phyloP scores from a whole-genome alignment of 75 land plant species.

The Cryptomeria japonica region DNA sequence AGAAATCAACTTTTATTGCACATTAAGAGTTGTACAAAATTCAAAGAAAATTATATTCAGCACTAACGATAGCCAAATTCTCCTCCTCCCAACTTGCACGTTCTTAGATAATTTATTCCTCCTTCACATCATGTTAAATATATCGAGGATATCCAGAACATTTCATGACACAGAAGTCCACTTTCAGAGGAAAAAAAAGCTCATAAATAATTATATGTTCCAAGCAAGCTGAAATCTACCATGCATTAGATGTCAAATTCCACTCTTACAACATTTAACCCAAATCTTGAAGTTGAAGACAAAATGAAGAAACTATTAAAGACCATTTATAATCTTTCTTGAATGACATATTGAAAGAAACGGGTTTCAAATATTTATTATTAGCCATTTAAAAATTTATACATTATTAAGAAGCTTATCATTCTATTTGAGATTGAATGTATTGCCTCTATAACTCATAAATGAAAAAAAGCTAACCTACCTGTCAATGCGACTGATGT shows the following conservation, averaged over 20 bases:
- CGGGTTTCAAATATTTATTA: background rate
- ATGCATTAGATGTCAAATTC: background rate
- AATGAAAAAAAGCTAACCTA: background rate
- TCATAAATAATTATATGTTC: background rate
- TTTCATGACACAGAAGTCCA: background rate
- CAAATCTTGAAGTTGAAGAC: background rate
- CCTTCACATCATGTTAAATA: background rate
- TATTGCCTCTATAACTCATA: too few species aligned
- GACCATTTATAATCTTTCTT: background rate
- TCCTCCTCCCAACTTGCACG: conserved; percentile 42
- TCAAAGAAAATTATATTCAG: conserved; percentile 59
- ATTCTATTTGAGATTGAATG: background rate
- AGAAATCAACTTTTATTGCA: conserved; percentile 51
- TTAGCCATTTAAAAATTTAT: background rate
- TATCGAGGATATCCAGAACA: background rate
- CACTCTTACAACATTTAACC: background rate
- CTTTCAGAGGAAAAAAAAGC: background rate
- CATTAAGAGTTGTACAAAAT: conserved; percentile 49
- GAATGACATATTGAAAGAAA: background rate
- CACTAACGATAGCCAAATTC: conserved; percentile 65
- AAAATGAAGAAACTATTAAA: background rate
- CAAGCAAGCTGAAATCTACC: background rate
- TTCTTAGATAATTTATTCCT: background rate
- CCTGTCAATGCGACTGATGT: conserved; percentile 48
- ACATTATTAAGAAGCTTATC: background rate